Evolutionary conservation across 2,329 filamentous ascomycete genomes (phyloP), one percentile per base, ranked within the genome.

Genomic region (Fusarium falciforme): DNA sequence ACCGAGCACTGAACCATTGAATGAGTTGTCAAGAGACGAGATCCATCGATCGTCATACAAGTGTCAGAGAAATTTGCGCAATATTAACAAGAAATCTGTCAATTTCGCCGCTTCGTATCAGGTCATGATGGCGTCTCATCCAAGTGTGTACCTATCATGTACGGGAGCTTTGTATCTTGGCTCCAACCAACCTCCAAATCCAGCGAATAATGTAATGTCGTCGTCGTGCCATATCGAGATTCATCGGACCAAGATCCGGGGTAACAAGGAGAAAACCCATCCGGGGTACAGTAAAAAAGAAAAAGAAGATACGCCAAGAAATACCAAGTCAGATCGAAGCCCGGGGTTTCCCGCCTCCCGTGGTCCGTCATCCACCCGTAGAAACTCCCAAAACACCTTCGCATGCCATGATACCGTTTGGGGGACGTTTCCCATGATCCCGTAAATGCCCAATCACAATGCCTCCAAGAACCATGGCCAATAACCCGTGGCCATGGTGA

Each of bases 21-120:
- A 35, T 68, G 60, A 66, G 47, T 64, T 72, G 44, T 61, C 54
- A 62, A 70, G 44, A 68, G 63, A 36, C 11, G 22, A 49, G 44
- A 58, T 38, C 33, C 33, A 38, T 54, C n/a, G 27, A 54, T 54
- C 49, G 33, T 60, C 61, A 62, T 67, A 57, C 49, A 67, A 49
- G 33, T 47, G 36, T 42, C 44, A 27, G 67, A 62, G 63, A 52
- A 61, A 60, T 60, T 64, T 73, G 62, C 52, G 55, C 62, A 69
- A 60, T 66, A 52, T 47, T 58, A 70, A n/a, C 49, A 64, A 70
- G 58, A 61, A 68, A 33, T 70, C 58, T 65, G 47, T 73, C 63
- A 76, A 70, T 76, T 74, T 76, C 63, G 72, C 66, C 62, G 64
- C 70, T 71, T 70, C 54, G 61, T 67, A 76, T 73, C 76, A 77